Conservation (phyloP, 1,284 basidiomycete species). For the Cutaneotrichosporon sp. region DNA sequence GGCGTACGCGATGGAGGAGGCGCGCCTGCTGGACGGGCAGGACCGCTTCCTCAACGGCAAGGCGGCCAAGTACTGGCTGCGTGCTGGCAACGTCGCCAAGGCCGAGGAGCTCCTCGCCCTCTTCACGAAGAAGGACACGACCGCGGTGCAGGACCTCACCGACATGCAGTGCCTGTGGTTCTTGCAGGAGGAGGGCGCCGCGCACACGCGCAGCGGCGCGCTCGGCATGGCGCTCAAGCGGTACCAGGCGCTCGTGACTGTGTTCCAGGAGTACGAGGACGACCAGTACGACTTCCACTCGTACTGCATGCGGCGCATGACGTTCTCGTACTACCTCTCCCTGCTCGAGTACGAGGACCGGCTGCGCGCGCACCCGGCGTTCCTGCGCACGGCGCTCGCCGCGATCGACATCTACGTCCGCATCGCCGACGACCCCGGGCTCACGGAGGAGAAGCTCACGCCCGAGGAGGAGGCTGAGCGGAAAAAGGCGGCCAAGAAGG, state of each 20-base stretch:
- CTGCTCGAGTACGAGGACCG: conserved; percentile 81
- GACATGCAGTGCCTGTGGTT: conserved; percentile 97
- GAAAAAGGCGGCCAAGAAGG: conserved; percentile 75
- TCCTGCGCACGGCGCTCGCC: conserved; percentile 71
- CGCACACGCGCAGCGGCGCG: conserved; percentile 66
- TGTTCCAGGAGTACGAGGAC: conserved; percentile 86
- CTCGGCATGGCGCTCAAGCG: conserved; percentile 84
- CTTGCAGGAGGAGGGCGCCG: conserved; percentile 78
- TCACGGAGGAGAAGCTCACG: conserved; percentile 54
- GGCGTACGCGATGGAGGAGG: conserved; percentile 75
- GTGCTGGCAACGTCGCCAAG: conserved; percentile 75
- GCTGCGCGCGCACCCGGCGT: conserved; percentile 72
- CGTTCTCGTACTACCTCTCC: conserved; percentile 77
- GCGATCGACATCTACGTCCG: conserved; percentile 75
- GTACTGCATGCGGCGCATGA: conserved; percentile 89
- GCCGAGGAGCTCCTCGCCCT: conserved; percentile 72
- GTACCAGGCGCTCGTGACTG: conserved; percentile 69
- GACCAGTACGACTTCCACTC: conserved; percentile 99
- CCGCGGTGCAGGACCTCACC: conserved; percentile 78
- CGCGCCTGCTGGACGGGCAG: conserved; percentile 84
- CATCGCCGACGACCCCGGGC: conserved; percentile 72
- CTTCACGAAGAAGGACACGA: conserved; percentile 86
- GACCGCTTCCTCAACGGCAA: conserved; percentile 97
- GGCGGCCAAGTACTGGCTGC: conserved; percentile 84
- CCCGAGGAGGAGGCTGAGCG: conserved; percentile 56